Conservation (phyloP, 2,329 filamentous ascomycete species). For the Colletotrichum navitas region DNA sequence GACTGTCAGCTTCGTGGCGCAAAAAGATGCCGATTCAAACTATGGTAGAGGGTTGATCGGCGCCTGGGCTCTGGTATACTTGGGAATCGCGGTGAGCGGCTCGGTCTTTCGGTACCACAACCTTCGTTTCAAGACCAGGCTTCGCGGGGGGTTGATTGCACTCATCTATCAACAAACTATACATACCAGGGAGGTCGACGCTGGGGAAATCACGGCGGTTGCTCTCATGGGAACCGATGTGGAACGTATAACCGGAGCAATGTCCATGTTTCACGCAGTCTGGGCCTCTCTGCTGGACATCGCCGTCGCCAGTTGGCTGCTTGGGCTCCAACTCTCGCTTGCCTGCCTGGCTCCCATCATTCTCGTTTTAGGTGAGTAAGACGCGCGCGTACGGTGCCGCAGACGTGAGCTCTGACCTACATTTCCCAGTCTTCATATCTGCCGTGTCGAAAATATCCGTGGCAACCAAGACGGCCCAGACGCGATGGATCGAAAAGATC, state of each 20-base stretch:
- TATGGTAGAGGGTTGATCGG: conserved; percentile 49
- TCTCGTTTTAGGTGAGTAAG: conserved; percentile 41
- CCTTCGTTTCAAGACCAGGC: conserved; percentile 44
- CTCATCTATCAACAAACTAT: conserved; percentile 47
- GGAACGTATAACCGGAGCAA: conserved; percentile 47
- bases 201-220: conserved; percentile 47
- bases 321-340: conserved; percentile 47
- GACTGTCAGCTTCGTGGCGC: conserved; percentile 43
- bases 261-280: conserved; percentile 46
- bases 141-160: conserved; percentile 45
- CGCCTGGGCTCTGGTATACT: conserved; percentile 49
- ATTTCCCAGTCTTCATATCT: conserved; percentile 42
- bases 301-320: conserved; percentile 48
- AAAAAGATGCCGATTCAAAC: conserved; percentile 32
- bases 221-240: conserved; percentile 53
- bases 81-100: conserved; percentile 48
- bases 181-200: conserved; percentile 44
- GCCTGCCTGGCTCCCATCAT: conserved; percentile 47
- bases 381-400: too few species aligned
- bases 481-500: conserved; percentile 57
- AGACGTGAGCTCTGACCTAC: not conserved
- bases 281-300: conserved; percentile 49
- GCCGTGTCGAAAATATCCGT: conserved; percentile 41
- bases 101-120: conserved; percentile 46
- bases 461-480: conserved; percentile 45